Evolutionary conservation across 805 yeast genomes (phyloP), one percentile per base, ranked within the genome.

Genomic region (Lipomyces orientalis): DNA sequence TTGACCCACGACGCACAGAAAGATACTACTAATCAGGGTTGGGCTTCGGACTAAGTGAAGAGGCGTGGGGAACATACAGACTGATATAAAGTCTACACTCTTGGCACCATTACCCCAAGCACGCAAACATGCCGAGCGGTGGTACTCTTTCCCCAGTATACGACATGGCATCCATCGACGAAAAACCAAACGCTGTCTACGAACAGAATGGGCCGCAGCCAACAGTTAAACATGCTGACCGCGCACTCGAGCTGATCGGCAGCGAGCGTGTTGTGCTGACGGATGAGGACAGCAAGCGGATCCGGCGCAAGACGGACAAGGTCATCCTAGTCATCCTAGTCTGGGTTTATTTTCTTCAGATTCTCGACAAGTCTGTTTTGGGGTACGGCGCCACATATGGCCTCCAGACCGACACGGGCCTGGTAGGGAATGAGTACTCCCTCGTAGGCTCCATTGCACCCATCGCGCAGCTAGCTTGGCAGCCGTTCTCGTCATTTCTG

Each of bases 401-500:
- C 1, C 67, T 62, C 57, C 51, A 46, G 46, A 35, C 66, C 37
- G 84, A 81, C 67, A 70, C 80, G 63, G 65, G 77, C 16, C 79
- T 83, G 79, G 62, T 61, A 16, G 82, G 85, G 39, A 70, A 71
- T 35, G 73, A 78, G 61, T 84, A 80, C 66, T 75, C 82, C 16
- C 83, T 86, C 85, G 78, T 79, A 12, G 83, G 84, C 0, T 76
- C 82, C 31, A 75, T 81, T 2, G 84, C 83, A 64, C 83, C 83
- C 70, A 75, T 83, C 39, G 86, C 84, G 0, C 85, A 85, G 73
- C 73, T 86, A 67, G 78, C 77, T 6, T 84, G 82, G 65, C 83
- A 81, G 62, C 79, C 68, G 76, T 86, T 70, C 84, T 83, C 73
- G 75, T 75, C 68, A 76, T 81, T 49, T 49, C 22, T 49, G 54